Conservation (phyloP, 306 rosid species). For the Datisca glomerata region DNA sequence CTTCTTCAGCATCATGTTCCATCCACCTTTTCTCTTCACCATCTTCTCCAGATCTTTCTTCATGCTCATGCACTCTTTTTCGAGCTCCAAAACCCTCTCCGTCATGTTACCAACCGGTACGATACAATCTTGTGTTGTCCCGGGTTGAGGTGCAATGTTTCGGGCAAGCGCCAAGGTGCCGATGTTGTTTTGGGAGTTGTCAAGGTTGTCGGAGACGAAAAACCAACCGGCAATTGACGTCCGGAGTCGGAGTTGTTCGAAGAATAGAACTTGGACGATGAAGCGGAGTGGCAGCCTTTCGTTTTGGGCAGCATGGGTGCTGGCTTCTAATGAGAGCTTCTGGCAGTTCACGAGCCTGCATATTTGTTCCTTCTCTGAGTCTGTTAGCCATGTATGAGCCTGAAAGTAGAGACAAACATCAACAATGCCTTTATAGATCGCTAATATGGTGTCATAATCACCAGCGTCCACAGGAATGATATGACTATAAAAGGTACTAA, state of each 20-base stretch:
- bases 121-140: constrained; percentile 10
- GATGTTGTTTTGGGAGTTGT: constrained; percentile 35
- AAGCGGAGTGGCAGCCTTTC: constrained; percentile 83
- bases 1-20: constrained; percentile 55
- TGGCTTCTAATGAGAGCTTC: constrained; percentile 84
- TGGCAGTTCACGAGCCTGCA: constrained; percentile 87
- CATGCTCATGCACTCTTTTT: constrained; percentile 70
- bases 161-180: constrained; percentile 35
- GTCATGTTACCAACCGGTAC: constrained; percentile 42
- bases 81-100: constrained; percentile 56
- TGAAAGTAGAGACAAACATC: constrained; percentile 26
- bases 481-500: not conserved
- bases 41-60: constrained; percentile 61
- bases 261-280: constrained; percentile 77
- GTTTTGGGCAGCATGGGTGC: constrained; percentile 91
- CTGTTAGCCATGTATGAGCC: constrained; percentile 78
- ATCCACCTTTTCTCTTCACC: constrained; percentile 58
- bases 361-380: constrained; percentile 75
- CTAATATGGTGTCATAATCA: no score
- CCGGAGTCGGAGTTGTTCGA: constrained; percentile 79
- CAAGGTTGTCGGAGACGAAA: constrained; percentile 59
- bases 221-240: constrained; percentile 80
- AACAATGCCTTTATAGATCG: no score
- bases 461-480: not conserved
- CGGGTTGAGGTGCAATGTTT: constrained; percentile 16